Evolutionary conservation across 192 early-diverging fungal genomes (phyloP).

Genomic region (Umbelopsis sp.): DNA sequence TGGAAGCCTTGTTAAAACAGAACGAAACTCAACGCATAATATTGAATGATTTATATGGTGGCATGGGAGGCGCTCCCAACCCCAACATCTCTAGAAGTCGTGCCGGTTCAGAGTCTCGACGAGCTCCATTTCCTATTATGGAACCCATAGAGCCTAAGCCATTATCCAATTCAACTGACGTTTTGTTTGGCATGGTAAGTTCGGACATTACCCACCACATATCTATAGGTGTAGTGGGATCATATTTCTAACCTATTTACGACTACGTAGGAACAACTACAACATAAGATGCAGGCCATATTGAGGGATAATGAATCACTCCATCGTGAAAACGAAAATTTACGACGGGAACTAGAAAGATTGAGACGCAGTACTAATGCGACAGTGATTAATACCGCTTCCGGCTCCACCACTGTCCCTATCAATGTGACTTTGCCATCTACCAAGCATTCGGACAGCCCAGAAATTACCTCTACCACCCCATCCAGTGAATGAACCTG

Average conservation of each 20-base stretch:
- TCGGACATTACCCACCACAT: background rate
- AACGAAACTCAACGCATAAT: constrained; percentile 47
- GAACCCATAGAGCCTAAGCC: constrained; percentile 8
- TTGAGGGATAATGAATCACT: constrained; percentile 25
- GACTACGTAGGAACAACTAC: constrained; percentile 3
- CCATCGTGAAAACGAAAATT: constrained; percentile 30
- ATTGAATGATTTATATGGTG: constrained; percentile 33
- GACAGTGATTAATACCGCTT: constrained; percentile 9
- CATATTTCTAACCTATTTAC: background rate
- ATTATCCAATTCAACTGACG: background rate
- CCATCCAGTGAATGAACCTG: too few relatives aligned
- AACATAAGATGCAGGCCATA: constrained; percentile 17
- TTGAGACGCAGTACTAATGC: constrained; percentile 17
- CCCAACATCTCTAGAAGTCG: constrained; percentile 1
- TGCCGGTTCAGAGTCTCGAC: constrained; percentile 12
- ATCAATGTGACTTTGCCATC: background rate
- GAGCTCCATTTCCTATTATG: background rate
- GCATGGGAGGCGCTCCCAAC: background rate
- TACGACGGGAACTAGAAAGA: constrained; percentile 25
- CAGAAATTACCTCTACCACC: background rate
- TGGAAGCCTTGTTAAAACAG: constrained; percentile 48
- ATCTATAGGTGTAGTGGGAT: too few relatives aligned
- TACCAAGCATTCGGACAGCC: background rate
- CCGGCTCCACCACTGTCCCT: background rate
- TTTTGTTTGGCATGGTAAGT: constrained; percentile 8